Evolutionary conservation across 139 green algal species (phyloP), one percentile per base, ranked within the genome.

Genomic region (Chlorella sp.): DNA sequence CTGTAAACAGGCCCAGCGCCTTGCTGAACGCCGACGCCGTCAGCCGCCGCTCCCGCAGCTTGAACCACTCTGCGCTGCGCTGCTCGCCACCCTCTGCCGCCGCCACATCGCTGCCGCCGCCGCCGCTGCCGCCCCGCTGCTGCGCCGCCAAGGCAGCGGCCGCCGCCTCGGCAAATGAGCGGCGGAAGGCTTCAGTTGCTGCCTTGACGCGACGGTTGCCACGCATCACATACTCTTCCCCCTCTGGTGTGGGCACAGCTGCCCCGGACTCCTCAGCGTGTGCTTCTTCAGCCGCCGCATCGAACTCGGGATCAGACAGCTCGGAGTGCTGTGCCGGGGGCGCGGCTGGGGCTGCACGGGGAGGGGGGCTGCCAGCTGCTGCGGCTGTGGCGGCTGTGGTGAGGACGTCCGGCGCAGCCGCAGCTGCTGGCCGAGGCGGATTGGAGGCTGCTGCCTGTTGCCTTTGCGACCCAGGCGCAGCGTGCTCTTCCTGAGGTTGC

Each of bases 1-100:
- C 58, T 30, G 46, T 2, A 24, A 89, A 88, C 73, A 89, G 91
- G 70, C 91, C 91, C 1, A 94, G 69, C 3, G 88, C 90, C 75
- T 93, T 93, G 36, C 76, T 87, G 77, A 93, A 94, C 9, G 88
- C 83, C 2, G 82, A 91, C 19, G 90, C 91, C 1, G 93, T 96
- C 8, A 96, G 89, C 22, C 93, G 85, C 2, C 74, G 34, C 36
- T 91, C 81, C 19, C 93, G 51, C 38, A 95, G 48, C 0, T 67
- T 72, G 48, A 73, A 60, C 93, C 93, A 96, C 38, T 89, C 74
- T 0, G 79, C 64, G 17, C 86, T 91, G 43, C 87, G 81, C 79
- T 96, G 93, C 64, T 91, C 92, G 17, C 82, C 90, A 28, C 69
- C 80, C 7, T 68, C 54, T 20, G 85, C 34, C 16, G 54, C 76